Evolutionary conservation across 2,329 filamentous ascomycete genomes (phyloP).

Genomic region (Aspergillus piperis): DNA sequence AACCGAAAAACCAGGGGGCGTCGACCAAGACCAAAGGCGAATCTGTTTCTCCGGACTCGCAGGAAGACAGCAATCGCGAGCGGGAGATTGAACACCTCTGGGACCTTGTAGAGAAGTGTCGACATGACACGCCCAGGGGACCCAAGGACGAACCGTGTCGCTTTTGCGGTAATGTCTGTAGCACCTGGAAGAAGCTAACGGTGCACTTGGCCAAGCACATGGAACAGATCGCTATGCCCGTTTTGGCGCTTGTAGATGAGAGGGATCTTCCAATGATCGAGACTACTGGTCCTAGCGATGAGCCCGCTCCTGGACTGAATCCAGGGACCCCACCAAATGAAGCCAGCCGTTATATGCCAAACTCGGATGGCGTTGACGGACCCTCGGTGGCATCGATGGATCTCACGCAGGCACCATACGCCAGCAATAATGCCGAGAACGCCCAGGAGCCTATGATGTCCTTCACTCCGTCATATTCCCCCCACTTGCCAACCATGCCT

Average conservation of each 20-base stretch:
- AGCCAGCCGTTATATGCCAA: constrained; percentile 13
- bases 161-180: constrained; percentile 80
- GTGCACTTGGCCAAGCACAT: constrained; percentile 94
- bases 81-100: constrained; percentile 65
- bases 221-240: constrained; percentile 84
- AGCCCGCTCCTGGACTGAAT: constrained; percentile 9
- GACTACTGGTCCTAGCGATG: constrained; percentile 13
- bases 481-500: constrained; percentile 27
- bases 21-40: constrained; percentile 56
- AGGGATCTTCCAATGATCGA: constrained; percentile 35
- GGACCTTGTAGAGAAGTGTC: constrained; percentile 76
- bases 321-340: constrained; percentile 11
- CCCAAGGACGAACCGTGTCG: constrained; percentile 79
- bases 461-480: constrained; percentile 19
- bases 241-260: constrained; percentile 58
- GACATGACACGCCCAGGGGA: constrained; percentile 64
- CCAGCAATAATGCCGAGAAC: constrained; percentile 9
- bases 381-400: constrained; percentile 12
- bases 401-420: constrained; percentile 16
- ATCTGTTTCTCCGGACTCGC: constrained; percentile 36
- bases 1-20: constrained; percentile 57
- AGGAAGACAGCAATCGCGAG: constrained; percentile 30
- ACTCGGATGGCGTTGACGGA: constrained; percentile 9
- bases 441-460: constrained; percentile 13
- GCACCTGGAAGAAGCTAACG: constrained; percentile 88